Evolutionary conservation across 2,329 filamentous ascomycete genomes (phyloP), one percentile per base, ranked within the genome.

Genomic region (Alternaria arbusti): DNA sequence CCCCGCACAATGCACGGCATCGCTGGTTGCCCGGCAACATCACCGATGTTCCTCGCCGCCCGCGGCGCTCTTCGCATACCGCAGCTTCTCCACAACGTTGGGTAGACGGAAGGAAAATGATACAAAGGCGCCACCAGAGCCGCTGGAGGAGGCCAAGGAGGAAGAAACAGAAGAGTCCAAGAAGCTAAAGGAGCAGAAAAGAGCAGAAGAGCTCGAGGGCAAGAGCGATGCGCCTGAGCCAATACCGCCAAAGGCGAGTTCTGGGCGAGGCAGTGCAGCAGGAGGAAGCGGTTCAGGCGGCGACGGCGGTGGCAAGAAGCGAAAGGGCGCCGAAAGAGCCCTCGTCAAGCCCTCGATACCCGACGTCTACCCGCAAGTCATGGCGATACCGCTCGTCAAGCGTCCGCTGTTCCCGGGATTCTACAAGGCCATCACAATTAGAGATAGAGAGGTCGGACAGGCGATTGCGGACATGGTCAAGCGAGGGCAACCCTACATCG

Each of bases 371-470:
- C 96, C 96, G 4, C 96, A 98, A 79, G 94, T 99, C 59, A 93
- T 99, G 87, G 95, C 95, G 3, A 97, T 99, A 59, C 96, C 96
- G 8, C 97, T 99, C 74, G 92, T 93, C 26, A 94, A 96, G 79
- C 88, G 96, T 57, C 96, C 96, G 11, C 84, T 99, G 12, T 99
- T 98, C 81, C 96, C 96, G 1, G 96, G 96, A 1, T 99, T 98
- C 82, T 99, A 99, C 84, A 99, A 99, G 82, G 95, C 96, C 10
- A 96, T 99, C 71, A 99, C 95, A 4, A 97, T 99, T 71, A 91
- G 93, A 77, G 94, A 99, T 75, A 92, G 92, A 17, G 92, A 96
- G 72, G 96, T 99, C 36, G 91, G 94, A 13, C 89, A 90, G 43
- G 96, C 96, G 22, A 97, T 99, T 70, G 91, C 94, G 62, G 96